phyloP scores from a whole-genome alignment of 1,284 basidiomycete species.

The Peniophora sp. region DNA sequence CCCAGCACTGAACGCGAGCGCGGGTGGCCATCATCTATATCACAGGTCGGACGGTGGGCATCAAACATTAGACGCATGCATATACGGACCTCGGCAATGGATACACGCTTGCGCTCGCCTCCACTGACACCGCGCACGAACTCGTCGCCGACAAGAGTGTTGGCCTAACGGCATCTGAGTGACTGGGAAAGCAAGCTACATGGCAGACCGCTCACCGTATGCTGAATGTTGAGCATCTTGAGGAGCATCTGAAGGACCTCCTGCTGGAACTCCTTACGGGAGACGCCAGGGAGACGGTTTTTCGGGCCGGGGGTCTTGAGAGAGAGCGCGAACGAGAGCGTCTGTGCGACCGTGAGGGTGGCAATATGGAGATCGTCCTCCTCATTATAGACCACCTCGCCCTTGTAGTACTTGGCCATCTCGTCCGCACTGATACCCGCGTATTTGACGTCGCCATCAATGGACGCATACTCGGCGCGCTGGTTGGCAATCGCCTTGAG shows the following conservation, averaged over 20 bases:
- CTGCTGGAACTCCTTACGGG: slow-evolving; percentile 49
- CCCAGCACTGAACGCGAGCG: slow-evolving; percentile 74
- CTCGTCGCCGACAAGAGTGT: slow-evolving; percentile 80
- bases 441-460: slow-evolving; percentile 65
- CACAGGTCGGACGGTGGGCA: background rate
- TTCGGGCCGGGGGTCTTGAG: slow-evolving; percentile 63
- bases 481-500: slow-evolving; percentile 73
- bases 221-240: slow-evolving; percentile 74
- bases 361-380: slow-evolving; percentile 76
- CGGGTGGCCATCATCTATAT: slow-evolving; percentile 64
- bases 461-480: slow-evolving; percentile 48
- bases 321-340: slow-evolving; percentile 59
- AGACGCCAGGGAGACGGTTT: slow-evolving; percentile 60
- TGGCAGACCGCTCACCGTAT: slow-evolving; percentile 29
- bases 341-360: slow-evolving; percentile 70
- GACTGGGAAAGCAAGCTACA: too few species aligned
- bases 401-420: slow-evolving; percentile 64
- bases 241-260: slow-evolving; percentile 58
- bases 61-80: background rate
- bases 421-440: slow-evolving; percentile 62
- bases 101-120: slow-evolving; percentile 82
- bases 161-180: slow-evolving; percentile 16
- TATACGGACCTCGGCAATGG: slow-evolving; percentile 57
- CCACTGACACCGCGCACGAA: slow-evolving; percentile 83
- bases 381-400: slow-evolving; percentile 82